Evolutionary conservation across 305 asterid species (phyloP).

Genomic region (Fraxinus angustifolia): DNA sequence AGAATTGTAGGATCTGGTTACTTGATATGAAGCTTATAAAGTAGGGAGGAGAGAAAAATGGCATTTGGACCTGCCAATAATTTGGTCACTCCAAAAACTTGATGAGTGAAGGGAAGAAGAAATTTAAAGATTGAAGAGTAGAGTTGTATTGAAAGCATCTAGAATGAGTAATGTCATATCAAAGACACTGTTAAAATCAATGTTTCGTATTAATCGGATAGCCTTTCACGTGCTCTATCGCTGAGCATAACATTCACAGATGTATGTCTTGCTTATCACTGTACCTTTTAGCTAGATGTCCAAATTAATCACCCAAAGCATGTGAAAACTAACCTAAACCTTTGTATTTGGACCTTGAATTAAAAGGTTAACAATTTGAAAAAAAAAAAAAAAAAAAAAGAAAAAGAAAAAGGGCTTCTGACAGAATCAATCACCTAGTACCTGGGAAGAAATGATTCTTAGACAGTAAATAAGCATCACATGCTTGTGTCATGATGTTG

Average conservation of each 20-base stretch:
- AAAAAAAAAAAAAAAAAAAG: not conserved
- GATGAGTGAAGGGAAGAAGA: not conserved
- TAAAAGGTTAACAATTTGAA: not conserved
- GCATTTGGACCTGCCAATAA: not conserved
- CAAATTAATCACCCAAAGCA: conserved; percentile 16
- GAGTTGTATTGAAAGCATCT: conserved; percentile 12
- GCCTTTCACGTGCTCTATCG: conserved; percentile 7
- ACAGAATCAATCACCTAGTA: not conserved
- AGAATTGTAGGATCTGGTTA: not conserved
- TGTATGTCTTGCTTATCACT: not conserved
- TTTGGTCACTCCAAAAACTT: conserved; percentile 3
- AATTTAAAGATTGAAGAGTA: not conserved
- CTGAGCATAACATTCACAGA: not conserved
- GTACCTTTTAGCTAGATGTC: conserved; percentile 6
- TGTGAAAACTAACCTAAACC: conserved; percentile 4
- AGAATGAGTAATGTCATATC: not conserved
- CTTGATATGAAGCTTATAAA: conserved; percentile 11
- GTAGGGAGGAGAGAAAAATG: conserved; percentile 11
- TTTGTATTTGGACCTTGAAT: conserved; percentile 1
- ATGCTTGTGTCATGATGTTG: not conserved
- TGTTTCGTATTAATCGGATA: not conserved
- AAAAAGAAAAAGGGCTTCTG: not conserved
- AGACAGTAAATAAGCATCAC: conserved; percentile 1
- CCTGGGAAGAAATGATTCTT: not conserved
- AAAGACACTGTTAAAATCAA: not conserved